Base-by-base conservation (phyloP, 2,329 filamentous ascomycete genomes). In the Sphaerostilbella broomeana region DNA sequence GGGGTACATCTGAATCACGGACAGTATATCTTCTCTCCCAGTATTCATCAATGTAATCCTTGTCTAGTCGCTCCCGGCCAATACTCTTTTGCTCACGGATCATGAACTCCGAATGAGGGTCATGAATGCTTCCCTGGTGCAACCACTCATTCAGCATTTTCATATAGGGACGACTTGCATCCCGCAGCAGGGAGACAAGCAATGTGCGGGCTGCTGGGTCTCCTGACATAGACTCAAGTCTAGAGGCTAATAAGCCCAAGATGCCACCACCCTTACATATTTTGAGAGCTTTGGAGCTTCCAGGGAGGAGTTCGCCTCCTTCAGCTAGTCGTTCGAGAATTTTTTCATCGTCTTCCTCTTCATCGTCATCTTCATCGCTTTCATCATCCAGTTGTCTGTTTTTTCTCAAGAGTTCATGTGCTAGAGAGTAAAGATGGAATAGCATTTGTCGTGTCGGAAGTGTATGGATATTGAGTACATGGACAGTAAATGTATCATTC, bases 21-120 rank as follows among this genome's bases (percentile, higher is more conserved):
- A 98, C 84, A 4, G 92, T 97, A 58, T 98, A 98, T 47, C 92
- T 77, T 56, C 94, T 87, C 60, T 98, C 92, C 92, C 92, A 98
- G 61, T 98, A 98, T 56, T 98, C 92, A 59, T 98, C 92, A 0
- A 90, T 98, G 55, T 97, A 98, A 60, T 98, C 92, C 57, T 95
- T 83, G 56, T 97, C 88, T 3, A 98, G 68, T 43, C 86, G 77
- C 59, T 97, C 92, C 27, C 92, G 78, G 43, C 84, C 83, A 52
- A 98, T 95, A 55, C 89, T 95, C 62, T 90, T 94, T 53, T 95
- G 87, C 60, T 97, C 92, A 56, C 94, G 94, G 56, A 98, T 81
- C 38, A 98, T 67, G 51, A 98, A 98, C 60, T 98, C 92, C 1
- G 81, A 77, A 59, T 97, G 90, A 1, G 89, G 87, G 58, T 98